Base-by-base conservation (phyloP, 164 flowering plant species). In the Pachysandra terminalis region DNA sequence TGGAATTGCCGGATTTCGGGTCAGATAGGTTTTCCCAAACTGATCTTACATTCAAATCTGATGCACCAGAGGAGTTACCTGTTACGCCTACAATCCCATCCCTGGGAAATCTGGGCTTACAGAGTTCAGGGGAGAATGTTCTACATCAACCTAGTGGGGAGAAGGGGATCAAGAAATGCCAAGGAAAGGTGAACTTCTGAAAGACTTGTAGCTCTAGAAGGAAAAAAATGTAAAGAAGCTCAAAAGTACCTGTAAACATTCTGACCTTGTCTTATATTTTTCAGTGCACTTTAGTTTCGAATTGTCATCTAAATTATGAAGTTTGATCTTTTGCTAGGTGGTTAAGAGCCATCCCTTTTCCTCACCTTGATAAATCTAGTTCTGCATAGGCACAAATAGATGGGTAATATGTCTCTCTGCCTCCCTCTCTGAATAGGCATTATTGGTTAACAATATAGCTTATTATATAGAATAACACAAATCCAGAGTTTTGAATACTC, bases 11-110 rank as follows among this genome's bases (percentile, higher is more conserved):
- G 22, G 73, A 61, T 68, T 45, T 53, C 24, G 72, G 74, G n/a
- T 27, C 27, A 0, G 78, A 70, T 48, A 58, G 61, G 55, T 58
- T 68, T 24, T 68, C 61, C 62, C 71, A 75, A 65, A 60, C 76
- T 22, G 68, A 68, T 53, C 17, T 70, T 54, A 19, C 59, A 51
- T 61, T 68, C 45, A 73, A 66, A 55, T 77, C 61, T 12, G 69
- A 70, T 13, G 17, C 40, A 12, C 17, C 23, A 32, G 71, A 67
- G 25, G 71, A 72, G 51, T 45, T 71, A 25, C 40, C 45, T 12
- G 59, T 26, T 56, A 71, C 61, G 56, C 66, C 73, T 21, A 52
- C 72, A 15, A 41, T 70, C 9, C 48, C 71, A 40, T 48, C 73
- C 22, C 52, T 69, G 0, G 67, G 66, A 51, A 73, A 68, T 59